These are phyloP conservation scores for Striga asiatica DNA, from an alignment of 257 asterid species.

Conservation along the genomic window DNA sequence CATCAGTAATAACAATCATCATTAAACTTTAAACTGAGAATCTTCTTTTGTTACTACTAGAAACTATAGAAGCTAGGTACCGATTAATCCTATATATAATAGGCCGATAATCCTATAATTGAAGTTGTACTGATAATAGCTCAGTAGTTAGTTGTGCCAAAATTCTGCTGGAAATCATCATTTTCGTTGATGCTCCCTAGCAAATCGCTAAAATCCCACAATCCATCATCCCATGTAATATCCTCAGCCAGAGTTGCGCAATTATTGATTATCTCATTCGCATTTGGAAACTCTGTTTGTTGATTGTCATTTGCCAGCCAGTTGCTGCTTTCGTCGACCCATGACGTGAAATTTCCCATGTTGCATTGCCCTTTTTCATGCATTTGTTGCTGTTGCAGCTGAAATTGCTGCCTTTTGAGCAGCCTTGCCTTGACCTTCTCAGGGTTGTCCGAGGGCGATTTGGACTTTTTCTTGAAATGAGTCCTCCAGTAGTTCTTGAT, in stretches of 20 bases:
- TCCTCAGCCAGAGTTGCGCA: constrained; percentile 25
- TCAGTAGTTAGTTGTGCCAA: constrained; percentile 24
- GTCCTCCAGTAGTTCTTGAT: constrained; percentile 86
- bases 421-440: constrained; percentile 40
- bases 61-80: too few species aligned
- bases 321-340: constrained; percentile 30
- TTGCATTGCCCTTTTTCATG: constrained; percentile 28
- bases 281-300: constrained; percentile 25
- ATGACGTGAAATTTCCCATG: constrained; percentile 30
- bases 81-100: too few species aligned
- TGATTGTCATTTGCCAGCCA: constrained; percentile 20
- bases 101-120: background rate
- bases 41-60: constrained; percentile 39
- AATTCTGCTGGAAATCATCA: constrained; percentile 16
- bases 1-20: background rate
- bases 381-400: constrained; percentile 34
- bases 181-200: constrained; percentile 25
- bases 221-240: constrained; percentile 47
- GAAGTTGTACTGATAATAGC: background rate
- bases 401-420: constrained; percentile 56
- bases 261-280: constrained; percentile 22
- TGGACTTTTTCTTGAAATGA: constrained; percentile 62
- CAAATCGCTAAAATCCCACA: constrained; percentile 64
- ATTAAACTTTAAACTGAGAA: constrained; percentile 15
- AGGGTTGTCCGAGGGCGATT: constrained; percentile 18